Percentiles rank a stretch among this genome's conserved stretches.
phyloP scores from a whole-genome alignment of 345 rosid genomes.

The Diplotaxis tenuifolia region DNA sequence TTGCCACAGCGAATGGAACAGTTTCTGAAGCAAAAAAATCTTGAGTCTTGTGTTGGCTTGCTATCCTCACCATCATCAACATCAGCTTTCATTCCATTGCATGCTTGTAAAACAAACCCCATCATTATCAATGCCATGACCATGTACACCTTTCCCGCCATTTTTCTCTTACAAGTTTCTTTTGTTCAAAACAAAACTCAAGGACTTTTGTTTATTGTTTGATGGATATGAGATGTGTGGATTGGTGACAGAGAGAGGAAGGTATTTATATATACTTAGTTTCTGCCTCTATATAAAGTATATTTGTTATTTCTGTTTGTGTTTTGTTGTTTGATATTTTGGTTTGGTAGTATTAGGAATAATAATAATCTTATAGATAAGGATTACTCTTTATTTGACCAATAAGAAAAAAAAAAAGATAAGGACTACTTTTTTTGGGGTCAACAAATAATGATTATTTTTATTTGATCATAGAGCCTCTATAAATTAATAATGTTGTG shows the following conservation, averaged over 20 bases:
- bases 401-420: too few relatives aligned
- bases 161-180: constrained; percentile 10
- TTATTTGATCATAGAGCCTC: too few relatives aligned
- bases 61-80: not conserved
- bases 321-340: not conserved
- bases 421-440: too few relatives aligned
- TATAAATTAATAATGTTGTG: too few relatives aligned
- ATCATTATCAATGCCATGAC: constrained; percentile 19
- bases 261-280: not conserved
- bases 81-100: constrained; percentile 5
- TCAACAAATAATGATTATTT: too few relatives aligned
- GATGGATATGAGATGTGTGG: not conserved
- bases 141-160: constrained; percentile 15
- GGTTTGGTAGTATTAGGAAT: not conserved
- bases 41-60: not conserved
- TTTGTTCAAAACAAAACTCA: not conserved
- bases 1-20: constrained; percentile 32
- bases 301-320: not conserved
- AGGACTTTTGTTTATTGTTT: not conserved
- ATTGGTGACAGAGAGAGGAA: not conserved
- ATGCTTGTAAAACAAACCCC: constrained; percentile 20
- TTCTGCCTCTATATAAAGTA: constrained; percentile 10
- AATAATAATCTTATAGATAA: too few relatives aligned
- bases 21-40: constrained; percentile 17
- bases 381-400: too few relatives aligned